Evolutionary conservation across 1,139 yeast genomes (phyloP), one percentile per base, ranked within the genome.

Genomic region (Magnusiomyces suaveolens): DNA sequence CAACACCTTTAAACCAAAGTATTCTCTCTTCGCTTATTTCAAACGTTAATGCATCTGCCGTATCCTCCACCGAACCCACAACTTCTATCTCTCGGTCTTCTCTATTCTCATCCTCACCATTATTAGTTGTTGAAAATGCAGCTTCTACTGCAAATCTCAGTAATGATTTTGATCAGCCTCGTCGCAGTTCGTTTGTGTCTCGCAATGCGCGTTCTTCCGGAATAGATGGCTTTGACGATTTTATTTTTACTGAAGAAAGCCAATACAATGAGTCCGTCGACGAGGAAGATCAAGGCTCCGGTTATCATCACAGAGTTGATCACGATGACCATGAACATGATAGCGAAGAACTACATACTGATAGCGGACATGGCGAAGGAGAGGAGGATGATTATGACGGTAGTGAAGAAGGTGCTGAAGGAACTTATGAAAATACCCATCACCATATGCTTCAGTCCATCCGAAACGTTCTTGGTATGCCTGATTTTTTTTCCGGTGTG

Each of bases 341-440:
- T 62, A 54, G 56, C 59, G 49, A 58, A 60, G 23, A 61, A 59
- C 43, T 63, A n/a, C n/a, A n/a, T n/a, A n/a, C n/a, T 14, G 53
- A 49, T 46, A 51, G 51, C 10, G 29, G 62, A 18, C 69, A 63
- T 24, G 67, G 60, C 16, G 62, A 54, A 10, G 61, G 59, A 18
- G 64, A 62, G 39, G 67, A 64, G 12, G 66, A 61, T 20, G 62
- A 61, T 21, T 63, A 57, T 25, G 66, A 62, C 20, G 60, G 59
- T n/a, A 62, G 60, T 24, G 63, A 57, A 4, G 56, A 41, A 2
- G 54, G 43, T 1, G 48, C 50, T 8, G 52, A 43, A 16, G 52
- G 41, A 14, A 52, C 25, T 12, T 48, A 46, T 8, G 62, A 59
- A 20, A 29, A 12, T 12, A 8, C 36, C 6, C 36, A 29, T 12